Evolutionary conservation across 139 green algal species (phyloP), one percentile per base, ranked within the genome.

Genomic region (Auxenochlorella protothecoides): DNA sequence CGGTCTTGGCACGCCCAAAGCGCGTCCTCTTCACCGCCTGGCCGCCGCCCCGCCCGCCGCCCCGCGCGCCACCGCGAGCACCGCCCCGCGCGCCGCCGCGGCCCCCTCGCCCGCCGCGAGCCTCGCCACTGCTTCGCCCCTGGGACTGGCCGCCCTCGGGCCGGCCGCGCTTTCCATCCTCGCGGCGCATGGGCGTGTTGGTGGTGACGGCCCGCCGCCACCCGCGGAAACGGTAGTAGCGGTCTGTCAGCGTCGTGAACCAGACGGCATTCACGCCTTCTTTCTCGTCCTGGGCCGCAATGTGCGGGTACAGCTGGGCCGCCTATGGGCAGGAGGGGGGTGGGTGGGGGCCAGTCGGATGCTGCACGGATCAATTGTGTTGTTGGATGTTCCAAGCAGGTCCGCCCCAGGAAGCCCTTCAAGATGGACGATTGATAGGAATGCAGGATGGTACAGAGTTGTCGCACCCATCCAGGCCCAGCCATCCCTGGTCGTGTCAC

Each of bases 241-340:
- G 59, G 3, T 83, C 76, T 11, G 74, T 81, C 3, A 89, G 70
- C 53, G 16, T 68, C 7, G 64, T 55, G 44, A 88, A 64, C 81
- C 83, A 91, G 8, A 59, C 12, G n/a, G 75, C 77, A 68, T 89
- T 89, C 11, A 84, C 61, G 5, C 78, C 62, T 59, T 84, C 83
- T 67, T 68, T 70, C 0, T 44, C 67, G 64, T 92, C 87, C n/a
- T 72, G 56, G 2, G 5, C 11, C 4, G 79, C 87, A 8, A 96
- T 91, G 78, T 92, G 83, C 2, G 83, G 80, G 71, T 96, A 96
- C 51, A 96, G 65, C 27, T 78, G 59, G 27, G 79, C 15, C 6
- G 53, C 15, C 72, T 88, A 87, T 51, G 0, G 53, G 56, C 11
- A 85, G 53, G 8, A 73, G 15, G 27, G 57, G n/a, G 53, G n/a